Evolutionary conservation across 768 basidiomycete genomes (phyloP), one percentile per base, ranked within the genome.

Genomic region (Lanmaoa rubissima): DNA sequence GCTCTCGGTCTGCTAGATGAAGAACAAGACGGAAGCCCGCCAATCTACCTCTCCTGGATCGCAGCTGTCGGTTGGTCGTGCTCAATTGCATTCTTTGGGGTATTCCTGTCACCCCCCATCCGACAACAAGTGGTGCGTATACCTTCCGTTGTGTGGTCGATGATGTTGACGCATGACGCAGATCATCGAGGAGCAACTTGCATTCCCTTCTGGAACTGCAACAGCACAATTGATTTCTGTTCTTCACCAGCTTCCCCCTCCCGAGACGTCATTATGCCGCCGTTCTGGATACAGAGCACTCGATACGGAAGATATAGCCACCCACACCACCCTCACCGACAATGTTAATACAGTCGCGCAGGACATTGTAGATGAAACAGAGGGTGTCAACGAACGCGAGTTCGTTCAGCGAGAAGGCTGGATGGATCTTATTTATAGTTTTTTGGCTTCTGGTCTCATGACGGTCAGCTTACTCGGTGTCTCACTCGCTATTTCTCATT

Each of bases 61-160:
- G 79, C 83, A 31, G 82, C 92, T 21, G 76, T 94, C 21, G 82
- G 80, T 5, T 98, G 96, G 96, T 94, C 92, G 12, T 86, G 84
- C 59, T 91, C 88, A 7, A 82, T 96, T 28, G 95, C 95, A 5
- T 98, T 94, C 76, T 98, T 98, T 73, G 96, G 95, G 83, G 95
- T 98, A n/a, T 96, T 98, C 71, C 79, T 98, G 41, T 96, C 96
- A 2, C 93, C 94, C 16, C 96, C 95, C 8, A 82, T 98, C 31
- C 85, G 96, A 46, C 91, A 92, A 68, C 94, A 97, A 84, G 94
- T 96, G 65, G 92, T 94, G 61, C 32, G 87, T 77, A 32, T 44
- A 39, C 31, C 24, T 26, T 53, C 19, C 44, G 11, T 35, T 46
- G 40, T 49, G 36, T 48, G 9, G 21, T 17, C 31, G n/a, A 53